Evolutionary conservation across 805 yeast species (phyloP), one percentile per base, ranked within the genome.

Genomic region (Tetrapisispora phaffii): DNA sequence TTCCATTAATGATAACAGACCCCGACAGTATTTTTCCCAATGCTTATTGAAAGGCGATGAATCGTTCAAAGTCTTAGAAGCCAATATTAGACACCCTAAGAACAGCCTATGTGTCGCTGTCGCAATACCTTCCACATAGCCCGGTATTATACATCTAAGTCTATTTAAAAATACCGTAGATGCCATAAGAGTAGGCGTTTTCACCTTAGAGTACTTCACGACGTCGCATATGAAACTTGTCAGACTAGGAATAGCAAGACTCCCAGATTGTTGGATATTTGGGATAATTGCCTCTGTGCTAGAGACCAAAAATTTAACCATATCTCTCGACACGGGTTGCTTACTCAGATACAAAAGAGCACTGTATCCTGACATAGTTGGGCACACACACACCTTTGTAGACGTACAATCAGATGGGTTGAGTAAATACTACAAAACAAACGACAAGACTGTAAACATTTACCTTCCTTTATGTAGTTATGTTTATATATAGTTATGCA

Each of bases 11-110:
- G 80, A 61, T 48, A 90, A 74, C 36, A 93, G 71, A 0, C 97
- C 97, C 60, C 82, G 81, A 3, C 97, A 89, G 70, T 90, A 89
- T 48, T 78, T 74, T 4, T 95, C 82, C 98, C 98, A 90, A 69
- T 93, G 97, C 67, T 84, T 89, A 68, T 90, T 90, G 62, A 90
- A 75, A 36, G 98, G 98, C 19, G 94, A 82, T 3, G 95, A 84
- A 69, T 90, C 98, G 66, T 90, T 90, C 51, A 89, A 75, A 50
- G 80, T 80, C 69, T 90, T 90, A 15, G 97, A 96, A n/a, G 95
- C 85, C 41, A 93, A 67, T 37, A 90, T 86, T 46, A 90, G 72
- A 38, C 96, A 78, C 0, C 97, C 96, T 43, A 90, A 69, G 53
- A 90, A 93, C 47, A 90, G 85, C 49, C 97, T 75, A 69, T 90